Evolutionary conservation across 2,329 filamentous ascomycete species (phyloP).

Genomic region (Fusarium ambrosium): DNA sequence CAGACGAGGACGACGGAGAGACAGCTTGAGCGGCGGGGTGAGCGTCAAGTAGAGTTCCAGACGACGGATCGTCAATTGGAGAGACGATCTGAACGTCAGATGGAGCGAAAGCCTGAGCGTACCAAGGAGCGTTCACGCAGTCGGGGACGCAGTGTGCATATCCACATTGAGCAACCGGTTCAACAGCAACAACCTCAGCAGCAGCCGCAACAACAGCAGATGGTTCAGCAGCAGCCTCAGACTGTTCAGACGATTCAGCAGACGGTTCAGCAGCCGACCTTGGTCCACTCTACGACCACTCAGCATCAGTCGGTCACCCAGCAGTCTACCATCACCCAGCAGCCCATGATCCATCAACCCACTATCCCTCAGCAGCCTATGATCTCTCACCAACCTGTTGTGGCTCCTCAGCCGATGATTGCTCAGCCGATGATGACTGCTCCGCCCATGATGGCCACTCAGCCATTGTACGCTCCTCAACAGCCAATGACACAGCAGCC

Average conservation of each 20-base stretch:
- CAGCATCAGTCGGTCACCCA: conserved; percentile 24
- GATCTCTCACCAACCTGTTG: conserved; percentile 30
- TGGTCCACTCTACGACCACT: conserved; percentile 30
- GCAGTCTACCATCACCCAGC: conserved; percentile 27
- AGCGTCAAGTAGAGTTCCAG: conserved; percentile 31
- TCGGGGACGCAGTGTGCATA: conserved; percentile 46
- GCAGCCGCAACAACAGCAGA: conserved; percentile 22
- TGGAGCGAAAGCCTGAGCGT: conserved; percentile 37
- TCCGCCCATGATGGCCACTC: conserved; percentile 8
- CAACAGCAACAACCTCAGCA: conserved; percentile 33
- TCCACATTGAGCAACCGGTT: conserved; percentile 42
- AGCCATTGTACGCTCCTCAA: conserved; percentile 17
- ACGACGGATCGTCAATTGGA: conserved; percentile 17
- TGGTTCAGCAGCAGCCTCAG: conserved; percentile 18
- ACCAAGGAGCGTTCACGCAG: conserved; percentile 42
- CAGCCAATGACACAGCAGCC: conserved; percentile 29
- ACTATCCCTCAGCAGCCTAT: conserved; percentile 26
- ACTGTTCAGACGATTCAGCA: background rate
- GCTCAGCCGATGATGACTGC: conserved; percentile 29
- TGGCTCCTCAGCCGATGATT: conserved; percentile 37
- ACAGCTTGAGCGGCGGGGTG: conserved; percentile 26
- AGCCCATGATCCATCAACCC: conserved; percentile 34
- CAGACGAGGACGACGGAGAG: conserved; percentile 35
- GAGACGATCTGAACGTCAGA: conserved; percentile 18
- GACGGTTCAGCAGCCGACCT: conserved; percentile 5